These are phyloP conservation scores for Candida sojae DNA, from an alignment of 1,139 yeast genomes.

Conservation along the genomic window DNA sequence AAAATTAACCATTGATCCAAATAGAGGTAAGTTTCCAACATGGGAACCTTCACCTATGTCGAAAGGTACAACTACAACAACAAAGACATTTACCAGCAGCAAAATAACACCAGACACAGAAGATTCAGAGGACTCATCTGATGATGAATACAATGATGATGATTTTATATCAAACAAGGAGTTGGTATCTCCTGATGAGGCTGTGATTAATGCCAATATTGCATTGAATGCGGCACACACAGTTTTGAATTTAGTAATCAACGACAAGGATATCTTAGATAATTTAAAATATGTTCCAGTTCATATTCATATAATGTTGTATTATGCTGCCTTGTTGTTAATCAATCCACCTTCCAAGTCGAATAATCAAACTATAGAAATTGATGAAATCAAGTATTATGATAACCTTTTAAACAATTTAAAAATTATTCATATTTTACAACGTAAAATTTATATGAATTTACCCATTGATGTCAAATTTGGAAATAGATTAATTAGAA, in stretches of 20 bases:
- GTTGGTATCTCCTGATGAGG: conserved; percentile 37
- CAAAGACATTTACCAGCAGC: conserved; percentile 3
- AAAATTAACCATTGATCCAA: conserved; percentile 39
- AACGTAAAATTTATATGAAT: conserved; percentile 43
- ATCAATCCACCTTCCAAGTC: conserved; percentile 48
- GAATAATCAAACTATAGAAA: conserved; percentile 18
- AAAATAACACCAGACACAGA: background rate
- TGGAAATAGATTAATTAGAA: conserved; percentile 48
- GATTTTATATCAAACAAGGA: conserved; percentile 41
- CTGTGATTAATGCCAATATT: conserved; percentile 42
- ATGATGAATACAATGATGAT: conserved; percentile 28
- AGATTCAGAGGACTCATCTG: conserved; percentile 23
- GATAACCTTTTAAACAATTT: conserved; percentile 28
- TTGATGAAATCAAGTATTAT: conserved; percentile 20
- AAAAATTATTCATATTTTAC: conserved; percentile 38
- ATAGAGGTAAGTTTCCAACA: conserved; percentile 19
- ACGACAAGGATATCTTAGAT: conserved; percentile 58
- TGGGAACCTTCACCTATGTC: conserved; percentile 21
- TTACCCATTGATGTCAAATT: conserved; percentile 57
- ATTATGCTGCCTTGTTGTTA: conserved; percentile 62
- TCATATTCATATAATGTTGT: conserved; percentile 70
- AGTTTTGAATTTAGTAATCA: conserved; percentile 57
- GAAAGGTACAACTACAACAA: background rate
- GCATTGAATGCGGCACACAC: conserved; percentile 68
- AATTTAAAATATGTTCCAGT: conserved; percentile 68